Evolutionary conservation across 176 grass and related monocot genomes (phyloP), one percentile per base, ranked within the genome.

Genomic region (Melocanna baccifera): DNA sequence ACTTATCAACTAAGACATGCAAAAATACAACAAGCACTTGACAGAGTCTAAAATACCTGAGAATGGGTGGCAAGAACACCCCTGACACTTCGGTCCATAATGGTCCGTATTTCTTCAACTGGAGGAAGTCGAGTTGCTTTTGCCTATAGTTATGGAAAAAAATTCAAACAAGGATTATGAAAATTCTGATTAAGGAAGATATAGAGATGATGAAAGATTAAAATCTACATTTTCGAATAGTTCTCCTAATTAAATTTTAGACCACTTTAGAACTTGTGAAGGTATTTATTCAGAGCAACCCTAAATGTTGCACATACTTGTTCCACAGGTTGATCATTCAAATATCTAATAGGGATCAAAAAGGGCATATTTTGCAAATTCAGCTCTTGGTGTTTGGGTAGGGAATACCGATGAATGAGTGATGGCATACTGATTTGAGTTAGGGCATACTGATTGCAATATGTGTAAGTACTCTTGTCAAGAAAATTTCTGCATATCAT

Each of bases 1-100:
- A 1, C 37, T 18, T 74, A 3, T 22, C 9, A 18, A 75, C 9
- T 82, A 81, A 80, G 19, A 36, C 23, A 77, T 47, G 25, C 29
- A 71, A 84, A 71, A 84, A 79, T 83, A 69, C 18, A 53, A 39
- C 19, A 56, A 32, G 53, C 10, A 57, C 15, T 37, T 52, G 9
- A 22, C 22, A 66, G 14, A 71, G 52, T 66, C 37, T 70, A 85
- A 39, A 55, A 63, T 80, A 97, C 95, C 89, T 92, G 87, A 67
- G 96, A 95, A 86, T 93, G 89, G 61, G 93, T 95, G 20, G 93
- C 87, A 34, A 98, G 96, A 77, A 98, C 76, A 56, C 91, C 93
- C 65, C 96, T 86, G 43, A 85, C 86, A 72, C 89, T 93, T 65
- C 1, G 76, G 65, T 92, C 85, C 68, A 98, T 73, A 71, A 95